Base-by-base conservation (phyloP, 1,284 basidiomycete species). In the Earliella scabrosa region DNA sequence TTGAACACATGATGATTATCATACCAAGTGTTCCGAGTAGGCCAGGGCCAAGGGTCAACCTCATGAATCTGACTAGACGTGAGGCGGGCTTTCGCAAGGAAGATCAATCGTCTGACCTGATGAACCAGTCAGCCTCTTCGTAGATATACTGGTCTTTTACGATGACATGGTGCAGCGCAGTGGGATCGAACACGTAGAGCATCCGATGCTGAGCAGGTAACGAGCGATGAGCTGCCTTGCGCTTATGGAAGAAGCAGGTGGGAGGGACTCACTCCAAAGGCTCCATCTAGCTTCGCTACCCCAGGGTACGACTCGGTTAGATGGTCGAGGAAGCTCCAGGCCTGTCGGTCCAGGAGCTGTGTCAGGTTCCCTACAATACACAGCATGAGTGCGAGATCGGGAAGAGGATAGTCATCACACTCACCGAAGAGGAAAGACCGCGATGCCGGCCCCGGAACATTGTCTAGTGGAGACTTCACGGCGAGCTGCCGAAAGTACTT, bases 81-180 rank as follows among this genome's bases (percentile, higher is more conserved):
- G n/a, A n/a, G n/a, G n/a, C n/a, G n/a, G n/a, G n/a, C n/a, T n/a
- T n/a, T n/a, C n/a, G n/a, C n/a, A n/a, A n/a, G n/a, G n/a, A n/a
- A n/a, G n/a, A n/a, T n/a, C n/a, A n/a, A n/a, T n/a, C n/a, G n/a
- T n/a, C n/a, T n/a, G n/a, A 61, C 60, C 50, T 50, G 16, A 43
- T 50, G 35, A 58, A 58, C 56, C 56, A 61, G 1, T 13, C 27
- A 0, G 56, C 27, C 36, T 71, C 67, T 34, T 70, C 67, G 50
- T 68, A 73, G 20, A 63, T 54, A n/a, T 69, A 55, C 39, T 68
- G 66, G 27, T 75, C 73, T 51, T 72, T 73, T 14, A 72, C 59
- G 5, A 71, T 38, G 16, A 75, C 67, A 45, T 62, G 62, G 29
- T 69, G 65, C 45, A 72, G 55, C 2, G 70, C 70, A n/a, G 44